phyloP scores from a whole-genome alignment of 352 stramenopile genomes.

The Pythium apleroticum region DNA sequence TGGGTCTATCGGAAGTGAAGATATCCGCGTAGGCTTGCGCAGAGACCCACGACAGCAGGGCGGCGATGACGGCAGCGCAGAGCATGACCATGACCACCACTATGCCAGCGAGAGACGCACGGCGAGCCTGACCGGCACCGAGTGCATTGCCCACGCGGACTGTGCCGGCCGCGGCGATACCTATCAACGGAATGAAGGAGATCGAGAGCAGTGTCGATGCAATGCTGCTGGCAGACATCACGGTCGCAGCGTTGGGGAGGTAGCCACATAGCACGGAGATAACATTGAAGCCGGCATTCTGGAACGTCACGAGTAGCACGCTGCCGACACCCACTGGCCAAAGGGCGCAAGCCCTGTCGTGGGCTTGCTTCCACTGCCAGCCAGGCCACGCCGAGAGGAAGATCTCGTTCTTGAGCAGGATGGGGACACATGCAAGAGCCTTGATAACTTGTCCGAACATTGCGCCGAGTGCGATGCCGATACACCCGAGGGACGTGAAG shows the following conservation, averaged over 20 bases:
- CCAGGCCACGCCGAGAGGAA: conserved; percentile 35
- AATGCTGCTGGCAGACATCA: conserved; percentile 57
- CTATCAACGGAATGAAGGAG: conserved; percentile 51
- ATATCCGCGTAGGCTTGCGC: conserved; percentile 34
- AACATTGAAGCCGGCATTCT: conserved; percentile 43
- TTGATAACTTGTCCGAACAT: conserved; percentile 32
- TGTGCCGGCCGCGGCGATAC: conserved; percentile 48
- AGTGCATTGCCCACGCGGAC: conserved; percentile 62
- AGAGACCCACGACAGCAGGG: conserved; percentile 31
- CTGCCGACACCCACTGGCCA: conserved; percentile 36
- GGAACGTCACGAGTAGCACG: conserved; percentile 50
- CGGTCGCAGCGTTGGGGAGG: conserved; percentile 47
- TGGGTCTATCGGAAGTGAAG: conserved; percentile 47
- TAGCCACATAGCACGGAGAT: conserved; percentile 54
- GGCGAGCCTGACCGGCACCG: conserved; percentile 43
- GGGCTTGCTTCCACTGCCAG: conserved; percentile 24
- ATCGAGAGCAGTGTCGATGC: conserved; percentile 44
- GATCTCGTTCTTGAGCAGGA: conserved; percentile 32
- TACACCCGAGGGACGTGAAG: conserved; percentile 38
- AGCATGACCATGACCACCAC: conserved; percentile 29
- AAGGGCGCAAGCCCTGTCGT: not conserved
- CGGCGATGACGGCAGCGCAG: conserved; percentile 31
- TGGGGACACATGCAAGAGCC: conserved; percentile 29
- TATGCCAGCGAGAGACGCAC: conserved; percentile 35
- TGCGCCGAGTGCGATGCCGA: conserved; percentile 33